phyloP scores from a whole-genome alignment of 371 early-diverging fungal genomes.

The Mucor mucedo region DNA sequence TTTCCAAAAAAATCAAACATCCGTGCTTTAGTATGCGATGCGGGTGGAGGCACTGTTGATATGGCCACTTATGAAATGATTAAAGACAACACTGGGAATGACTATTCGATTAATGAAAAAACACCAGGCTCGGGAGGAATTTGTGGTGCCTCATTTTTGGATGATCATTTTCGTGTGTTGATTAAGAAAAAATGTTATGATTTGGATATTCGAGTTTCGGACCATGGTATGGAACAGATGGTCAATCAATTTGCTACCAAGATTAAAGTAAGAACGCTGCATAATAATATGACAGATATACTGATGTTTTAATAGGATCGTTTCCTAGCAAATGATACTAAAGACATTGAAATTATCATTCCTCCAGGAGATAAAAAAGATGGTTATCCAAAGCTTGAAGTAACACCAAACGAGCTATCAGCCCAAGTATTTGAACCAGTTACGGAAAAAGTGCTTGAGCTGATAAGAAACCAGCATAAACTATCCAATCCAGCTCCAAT shows the following conservation, averaged over 20 bases:
- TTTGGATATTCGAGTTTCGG: constrained; percentile 27
- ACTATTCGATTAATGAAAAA: constrained; percentile 42
- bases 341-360: neutral
- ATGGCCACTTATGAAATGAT: constrained; percentile 44
- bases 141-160: constrained; percentile 61
- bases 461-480: constrained; percentile 7
- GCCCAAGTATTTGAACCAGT: constrained; percentile 21
- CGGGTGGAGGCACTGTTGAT: constrained; percentile 69
- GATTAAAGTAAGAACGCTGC: constrained; percentile 34
- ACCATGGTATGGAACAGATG: constrained; percentile 37
- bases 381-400: neutral
- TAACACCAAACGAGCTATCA: constrained; percentile 10
- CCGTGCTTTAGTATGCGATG: constrained; percentile 63
- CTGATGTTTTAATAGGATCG: neutral
- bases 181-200: constrained; percentile 32
- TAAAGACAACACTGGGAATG: constrained; percentile 24
- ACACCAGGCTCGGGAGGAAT: constrained; percentile 53
- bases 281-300: neutral
- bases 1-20: constrained; percentile 26
- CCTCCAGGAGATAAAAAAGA: neutral
- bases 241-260: constrained; percentile 34
- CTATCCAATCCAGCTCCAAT: neutral
- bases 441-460: constrained; percentile 2
- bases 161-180: constrained; percentile 45
- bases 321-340: neutral